A percentile compares a stretch with the other conserved stretches of the same genome.
Conservation (phyloP, 257 asterid species). For the Plantago elongata region DNA sequence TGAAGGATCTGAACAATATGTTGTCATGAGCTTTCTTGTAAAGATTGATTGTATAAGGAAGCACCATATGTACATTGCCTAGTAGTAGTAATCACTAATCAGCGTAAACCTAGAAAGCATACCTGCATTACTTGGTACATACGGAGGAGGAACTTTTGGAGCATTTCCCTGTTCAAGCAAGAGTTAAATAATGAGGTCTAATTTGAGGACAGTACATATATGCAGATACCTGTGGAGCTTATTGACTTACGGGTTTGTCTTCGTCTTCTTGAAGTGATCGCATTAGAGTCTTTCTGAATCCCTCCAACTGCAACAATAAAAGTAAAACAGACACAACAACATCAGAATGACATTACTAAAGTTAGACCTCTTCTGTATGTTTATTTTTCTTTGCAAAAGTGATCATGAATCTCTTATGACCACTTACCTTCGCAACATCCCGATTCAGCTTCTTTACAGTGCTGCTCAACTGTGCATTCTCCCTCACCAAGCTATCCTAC, state of each 20-base stretch:
- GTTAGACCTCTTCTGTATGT: too few species aligned
- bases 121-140: constrained; percentile 40
- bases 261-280: constrained; percentile 84
- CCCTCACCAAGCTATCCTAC: constrained; percentile 38
- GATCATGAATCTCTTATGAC: too few species aligned
- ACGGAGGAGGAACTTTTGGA: constrained; percentile 26
- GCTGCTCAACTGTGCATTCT: constrained; percentile 41
- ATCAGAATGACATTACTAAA: background rate
- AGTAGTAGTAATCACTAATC: background rate
- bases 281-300: constrained; percentile 84
- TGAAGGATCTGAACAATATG: constrained; percentile 26
- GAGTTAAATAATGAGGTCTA: constrained; percentile 12
- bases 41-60: background rate
- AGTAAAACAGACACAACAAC: background rate
- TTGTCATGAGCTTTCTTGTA: constrained; percentile 10
- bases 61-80: background rate
- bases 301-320: constrained; percentile 62
- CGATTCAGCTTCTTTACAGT: constrained; percentile 48
- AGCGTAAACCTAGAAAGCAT: constrained; percentile 13
- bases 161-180: constrained; percentile 43
- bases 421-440: constrained; percentile 46
- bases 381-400: too few species aligned
- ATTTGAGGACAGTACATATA: background rate
- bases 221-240: constrained; percentile 1
- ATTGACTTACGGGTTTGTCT: constrained; percentile 52